These are phyloP conservation scores for Jamesozyma lodderae DNA, from an alignment of 805 yeast genomes.

Conservation along the genomic window DNA sequence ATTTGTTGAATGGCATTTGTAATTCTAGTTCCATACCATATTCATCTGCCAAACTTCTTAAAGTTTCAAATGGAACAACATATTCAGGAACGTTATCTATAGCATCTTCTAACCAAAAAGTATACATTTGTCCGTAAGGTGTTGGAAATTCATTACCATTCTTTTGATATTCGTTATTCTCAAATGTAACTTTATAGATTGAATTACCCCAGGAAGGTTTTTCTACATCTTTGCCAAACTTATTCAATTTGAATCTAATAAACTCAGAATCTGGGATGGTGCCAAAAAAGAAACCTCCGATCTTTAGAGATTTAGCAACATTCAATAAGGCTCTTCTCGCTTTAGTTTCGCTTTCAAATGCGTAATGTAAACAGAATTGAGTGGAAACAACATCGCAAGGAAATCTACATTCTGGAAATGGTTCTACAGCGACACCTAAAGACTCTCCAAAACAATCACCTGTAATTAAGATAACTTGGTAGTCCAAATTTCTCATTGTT, in stretches of 20 bases:
- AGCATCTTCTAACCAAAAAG: conserved; percentile 80
- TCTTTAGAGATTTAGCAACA: conserved; percentile 61
- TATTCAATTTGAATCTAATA: conserved; percentile 53
- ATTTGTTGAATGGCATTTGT: conserved; percentile 69
- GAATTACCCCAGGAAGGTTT: conserved; percentile 72
- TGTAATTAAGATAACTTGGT: conserved; percentile 75
- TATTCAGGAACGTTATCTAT: conserved; percentile 95
- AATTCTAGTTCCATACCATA: conserved; percentile 64
- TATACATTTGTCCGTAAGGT: conserved; percentile 78
- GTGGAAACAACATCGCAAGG: conserved; percentile 85
- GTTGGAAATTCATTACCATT: conserved; percentile 60
- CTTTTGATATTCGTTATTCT: conserved; percentile 56
- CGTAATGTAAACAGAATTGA: conserved; percentile 93
- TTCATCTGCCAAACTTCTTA: conserved; percentile 76
- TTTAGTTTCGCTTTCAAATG: conserved; percentile 77
- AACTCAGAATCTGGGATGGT: conserved; percentile 90
- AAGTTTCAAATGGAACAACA: conserved; percentile 87
- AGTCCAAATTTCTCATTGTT: conserved; percentile 48
- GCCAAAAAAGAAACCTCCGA: conserved; percentile 86
- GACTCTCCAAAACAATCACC: conserved; percentile 83
- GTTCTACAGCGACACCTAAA: conserved; percentile 55
- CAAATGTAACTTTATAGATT: conserved; percentile 73
- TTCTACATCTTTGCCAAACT: conserved; percentile 42
- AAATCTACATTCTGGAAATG: conserved; percentile 56
- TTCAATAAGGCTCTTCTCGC: conserved; percentile 66